Evolutionary conservation across 2,329 filamentous ascomycete species (phyloP).

Genomic region (Passalora sequoiae): DNA sequence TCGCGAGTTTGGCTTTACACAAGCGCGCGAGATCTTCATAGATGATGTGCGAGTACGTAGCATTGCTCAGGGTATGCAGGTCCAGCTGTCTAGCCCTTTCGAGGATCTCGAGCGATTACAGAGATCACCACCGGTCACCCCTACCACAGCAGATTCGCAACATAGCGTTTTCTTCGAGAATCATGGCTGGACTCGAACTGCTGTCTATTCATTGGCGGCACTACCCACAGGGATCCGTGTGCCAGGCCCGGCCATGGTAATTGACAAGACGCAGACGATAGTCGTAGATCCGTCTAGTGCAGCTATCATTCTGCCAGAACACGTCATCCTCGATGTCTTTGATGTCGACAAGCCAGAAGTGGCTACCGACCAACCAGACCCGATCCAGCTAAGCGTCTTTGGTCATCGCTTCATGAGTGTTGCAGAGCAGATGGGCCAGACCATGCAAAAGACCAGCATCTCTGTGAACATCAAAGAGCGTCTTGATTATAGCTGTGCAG

Average conservation of each 20-base stretch:
- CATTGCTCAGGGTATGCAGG: conserved; percentile 65
- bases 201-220: conserved; percentile 24
- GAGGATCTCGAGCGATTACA: conserved; percentile 68
- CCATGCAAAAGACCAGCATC: conserved; percentile 52
- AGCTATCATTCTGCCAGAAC: conserved; percentile 36
- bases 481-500: conserved; percentile 42
- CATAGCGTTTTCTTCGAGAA: conserved; percentile 78
- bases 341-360: conserved; percentile 38
- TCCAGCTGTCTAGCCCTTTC: conserved; percentile 73
- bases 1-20: conserved; percentile 41
- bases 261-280: conserved; percentile 46
- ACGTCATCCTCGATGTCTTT: conserved; percentile 47
- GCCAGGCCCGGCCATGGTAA: conserved; percentile 32
- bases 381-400: conserved; percentile 52
- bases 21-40: conserved; percentile 36
- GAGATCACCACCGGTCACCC: conserved; percentile 50
- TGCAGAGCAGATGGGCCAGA: conserved; percentile 56
- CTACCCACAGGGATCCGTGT: conserved; percentile 23
- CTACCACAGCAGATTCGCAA: conserved; percentile 59
- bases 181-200: conserved; percentile 21
- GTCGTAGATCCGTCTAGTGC: conserved; percentile 37
- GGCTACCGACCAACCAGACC: conserved; percentile 52
- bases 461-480: conserved; percentile 47
- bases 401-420: conserved; percentile 56
- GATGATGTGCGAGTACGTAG: conserved; percentile 35